Conservation (phyloP, 208 protist species). For the Leptomonas pyrrhocoris region DNA sequence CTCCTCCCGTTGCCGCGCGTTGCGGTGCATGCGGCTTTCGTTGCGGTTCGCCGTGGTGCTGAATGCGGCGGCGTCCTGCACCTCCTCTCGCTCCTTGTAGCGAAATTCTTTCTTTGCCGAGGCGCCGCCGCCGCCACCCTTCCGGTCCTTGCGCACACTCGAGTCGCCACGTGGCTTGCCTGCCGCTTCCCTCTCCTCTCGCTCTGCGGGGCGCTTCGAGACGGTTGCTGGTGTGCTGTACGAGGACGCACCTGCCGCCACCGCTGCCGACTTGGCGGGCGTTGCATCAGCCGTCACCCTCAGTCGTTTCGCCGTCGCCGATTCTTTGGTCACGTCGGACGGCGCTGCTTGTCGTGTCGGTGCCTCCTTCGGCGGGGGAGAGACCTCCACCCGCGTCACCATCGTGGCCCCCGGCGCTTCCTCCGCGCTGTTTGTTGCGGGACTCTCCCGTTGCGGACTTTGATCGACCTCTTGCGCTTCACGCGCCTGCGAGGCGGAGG, state of each 20-base stretch:
- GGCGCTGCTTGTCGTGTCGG: background rate
- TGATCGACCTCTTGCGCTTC: background rate
- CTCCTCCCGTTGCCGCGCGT: background rate
- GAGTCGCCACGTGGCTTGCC: background rate
- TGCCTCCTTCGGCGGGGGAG: slow-evolving; percentile 15
- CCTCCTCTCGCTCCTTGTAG: slow-evolving; percentile 17
- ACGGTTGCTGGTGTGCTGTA: slow-evolving; percentile 22
- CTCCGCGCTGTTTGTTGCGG: background rate
- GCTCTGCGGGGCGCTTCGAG: slow-evolving; percentile 14
- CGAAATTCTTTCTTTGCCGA: background rate
- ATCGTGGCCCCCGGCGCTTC: slow-evolving; percentile 4
- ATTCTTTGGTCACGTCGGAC: background rate
- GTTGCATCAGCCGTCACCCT: background rate
- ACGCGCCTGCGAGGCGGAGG: slow-evolving; percentile 3
- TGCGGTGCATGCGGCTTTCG: background rate
- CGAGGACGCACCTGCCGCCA: background rate
- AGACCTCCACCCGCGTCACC: slow-evolving; percentile 20
- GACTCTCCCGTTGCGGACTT: background rate
- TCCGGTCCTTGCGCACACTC: background rate
- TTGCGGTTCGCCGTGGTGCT: slow-evolving; percentile 1
- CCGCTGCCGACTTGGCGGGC: slow-evolving; percentile 1
- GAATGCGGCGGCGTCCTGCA: slow-evolving; percentile 8
- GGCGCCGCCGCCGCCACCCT: background rate
- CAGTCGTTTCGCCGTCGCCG: background rate
- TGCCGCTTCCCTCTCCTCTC: slow-evolving; percentile 13